Conservation (phyloP, 306 rosid genomes). For the Luffa acutangula region DNA sequence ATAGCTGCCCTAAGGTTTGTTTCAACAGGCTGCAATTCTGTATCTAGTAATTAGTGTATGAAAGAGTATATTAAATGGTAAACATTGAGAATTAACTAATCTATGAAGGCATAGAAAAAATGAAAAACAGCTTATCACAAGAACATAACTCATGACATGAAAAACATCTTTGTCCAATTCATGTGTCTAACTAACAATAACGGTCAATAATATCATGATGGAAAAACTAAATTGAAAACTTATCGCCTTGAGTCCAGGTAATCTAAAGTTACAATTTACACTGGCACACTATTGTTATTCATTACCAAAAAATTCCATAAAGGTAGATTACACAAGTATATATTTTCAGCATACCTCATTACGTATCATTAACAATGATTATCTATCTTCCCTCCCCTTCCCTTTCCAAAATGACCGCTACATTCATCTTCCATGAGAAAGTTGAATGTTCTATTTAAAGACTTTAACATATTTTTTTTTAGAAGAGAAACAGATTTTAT, state of each 20-base stretch:
- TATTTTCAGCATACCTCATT: background rate
- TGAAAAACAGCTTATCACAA: background rate
- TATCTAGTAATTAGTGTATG: conserved; percentile 14
- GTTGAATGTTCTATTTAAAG: background rate
- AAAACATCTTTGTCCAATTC: background rate
- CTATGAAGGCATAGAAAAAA: background rate
- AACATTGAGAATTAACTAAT: background rate
- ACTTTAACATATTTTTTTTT: background rate
- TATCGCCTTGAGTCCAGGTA: background rate
- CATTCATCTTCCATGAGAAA: background rate
- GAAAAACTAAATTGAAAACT: background rate
- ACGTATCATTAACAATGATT: background rate
- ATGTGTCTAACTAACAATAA: background rate
- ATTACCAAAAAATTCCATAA: background rate
- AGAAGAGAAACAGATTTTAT: too few relatives aligned
- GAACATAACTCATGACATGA: background rate
- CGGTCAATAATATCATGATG: background rate
- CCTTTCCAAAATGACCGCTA: background rate
- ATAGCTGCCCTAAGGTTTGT: conserved; percentile 71
- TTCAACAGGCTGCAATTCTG: conserved; percentile 85
- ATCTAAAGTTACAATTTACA: background rate
- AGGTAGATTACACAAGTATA: background rate
- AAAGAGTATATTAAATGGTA: background rate
- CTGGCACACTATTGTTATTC: background rate
- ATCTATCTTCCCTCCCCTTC: background rate